phyloP scores from a whole-genome alignment of 345 rosid species.

The Cardamine chenopodiifolia region DNA sequence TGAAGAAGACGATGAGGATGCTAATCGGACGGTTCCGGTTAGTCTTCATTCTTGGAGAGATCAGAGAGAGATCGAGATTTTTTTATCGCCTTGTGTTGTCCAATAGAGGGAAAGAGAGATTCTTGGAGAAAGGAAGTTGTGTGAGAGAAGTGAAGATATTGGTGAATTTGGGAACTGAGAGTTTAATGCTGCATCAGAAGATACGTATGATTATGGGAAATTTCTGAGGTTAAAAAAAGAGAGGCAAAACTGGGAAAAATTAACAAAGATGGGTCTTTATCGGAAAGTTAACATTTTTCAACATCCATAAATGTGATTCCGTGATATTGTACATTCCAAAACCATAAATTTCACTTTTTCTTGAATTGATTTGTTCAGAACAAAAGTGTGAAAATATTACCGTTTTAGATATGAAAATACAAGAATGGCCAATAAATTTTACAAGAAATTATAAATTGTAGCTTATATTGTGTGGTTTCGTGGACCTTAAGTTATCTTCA shows the following conservation, averaged over 20 bases:
- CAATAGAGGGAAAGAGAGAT: constrained; percentile 9
- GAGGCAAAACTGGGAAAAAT: not conserved
- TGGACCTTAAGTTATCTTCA: constrained; percentile 15
- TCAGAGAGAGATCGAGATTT: too few relatives aligned
- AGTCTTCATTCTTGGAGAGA: constrained; percentile 30
- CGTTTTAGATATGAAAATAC: not conserved
- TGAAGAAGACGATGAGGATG: constrained; percentile 26
- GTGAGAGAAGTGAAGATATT: constrained; percentile 28
- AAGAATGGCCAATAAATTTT: not conserved
- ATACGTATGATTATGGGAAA: constrained; percentile 31
- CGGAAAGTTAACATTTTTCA: not conserved
- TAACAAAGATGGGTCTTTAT: constrained; percentile 22
- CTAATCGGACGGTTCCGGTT: constrained; percentile 20
- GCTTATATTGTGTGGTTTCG: constrained; percentile 25
- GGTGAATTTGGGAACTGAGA: constrained; percentile 25
- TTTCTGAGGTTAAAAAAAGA: not conserved
- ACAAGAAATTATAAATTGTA: not conserved
- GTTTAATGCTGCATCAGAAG: constrained; percentile 36
- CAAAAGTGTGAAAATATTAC: constrained; percentile 11
- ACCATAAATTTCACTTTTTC: constrained; percentile 30
- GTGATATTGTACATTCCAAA: constrained; percentile 41
- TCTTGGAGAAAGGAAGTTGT: constrained; percentile 24
- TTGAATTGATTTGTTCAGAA: constrained; percentile 16
- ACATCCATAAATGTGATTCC: constrained; percentile 26
- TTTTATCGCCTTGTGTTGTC: constrained; percentile 1